phyloP scores from a whole-genome alignment of 202 grass and related monocot species.

The Carex arenaria region DNA sequence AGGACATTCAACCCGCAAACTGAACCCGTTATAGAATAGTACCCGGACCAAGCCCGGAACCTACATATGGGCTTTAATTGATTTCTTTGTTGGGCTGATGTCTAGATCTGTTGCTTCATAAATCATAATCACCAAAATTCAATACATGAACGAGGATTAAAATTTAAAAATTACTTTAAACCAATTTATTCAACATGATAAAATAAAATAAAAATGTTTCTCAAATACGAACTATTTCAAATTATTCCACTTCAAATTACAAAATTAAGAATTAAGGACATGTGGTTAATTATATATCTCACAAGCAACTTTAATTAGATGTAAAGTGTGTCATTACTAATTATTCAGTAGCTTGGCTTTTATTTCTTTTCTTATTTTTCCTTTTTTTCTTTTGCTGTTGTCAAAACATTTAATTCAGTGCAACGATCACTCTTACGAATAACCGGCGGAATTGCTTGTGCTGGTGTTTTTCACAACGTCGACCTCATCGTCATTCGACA shows the following conservation, averaged over 20 bases:
- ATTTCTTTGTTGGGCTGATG: neutral
- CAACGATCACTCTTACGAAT: too few relatives aligned
- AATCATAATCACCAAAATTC: neutral
- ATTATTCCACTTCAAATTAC: neutral
- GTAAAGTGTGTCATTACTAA: too few relatives aligned
- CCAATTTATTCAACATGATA: neutral
- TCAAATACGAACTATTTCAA: neutral
- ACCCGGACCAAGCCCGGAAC: neutral
- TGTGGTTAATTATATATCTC: neutral
- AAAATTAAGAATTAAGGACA: neutral
- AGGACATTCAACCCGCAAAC: neutral
- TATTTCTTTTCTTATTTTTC: neutral
- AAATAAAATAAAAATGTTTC: neutral
- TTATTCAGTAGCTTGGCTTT: neutral
- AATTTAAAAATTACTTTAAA: neutral
- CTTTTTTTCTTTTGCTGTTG: neutral
- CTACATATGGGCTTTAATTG: neutral
- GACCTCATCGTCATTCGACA: neutral
- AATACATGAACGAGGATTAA: neutral
- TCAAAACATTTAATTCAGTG: neutral
- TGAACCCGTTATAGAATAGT: too few relatives aligned
- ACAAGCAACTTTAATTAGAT: too few relatives aligned
- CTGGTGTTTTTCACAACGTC: conserved; percentile 38
- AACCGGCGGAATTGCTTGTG: conserved; percentile 12
- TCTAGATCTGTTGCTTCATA: neutral